These are phyloP conservation scores for Coniochaeta sp. DNA, from an alignment of 2,329 filamentous ascomycete species.

Conservation along the genomic window DNA sequence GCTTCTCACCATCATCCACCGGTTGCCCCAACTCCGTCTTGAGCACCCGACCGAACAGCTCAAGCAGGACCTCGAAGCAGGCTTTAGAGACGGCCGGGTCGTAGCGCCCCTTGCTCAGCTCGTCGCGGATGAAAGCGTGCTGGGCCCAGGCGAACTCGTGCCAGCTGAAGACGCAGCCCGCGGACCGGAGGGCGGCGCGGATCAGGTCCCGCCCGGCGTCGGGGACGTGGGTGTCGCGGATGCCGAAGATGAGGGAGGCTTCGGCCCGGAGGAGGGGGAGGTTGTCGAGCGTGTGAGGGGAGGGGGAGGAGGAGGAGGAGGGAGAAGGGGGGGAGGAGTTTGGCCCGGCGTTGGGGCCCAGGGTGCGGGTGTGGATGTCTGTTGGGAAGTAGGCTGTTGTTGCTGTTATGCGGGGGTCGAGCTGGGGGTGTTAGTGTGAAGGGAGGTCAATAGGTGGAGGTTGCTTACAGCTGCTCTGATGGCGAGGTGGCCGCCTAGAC, in stretches of 20 bases:
- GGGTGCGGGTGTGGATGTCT: slow-evolving; percentile 73
- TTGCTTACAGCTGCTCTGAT: slow-evolving; percentile 45
- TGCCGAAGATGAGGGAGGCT: slow-evolving; percentile 83
- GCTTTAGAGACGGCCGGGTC: slow-evolving; percentile 80
- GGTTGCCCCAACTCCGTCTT: slow-evolving; percentile 70
- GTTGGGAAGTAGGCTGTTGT: slow-evolving; percentile 88
- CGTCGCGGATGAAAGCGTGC: slow-evolving; percentile 90
- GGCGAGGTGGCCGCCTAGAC: slow-evolving; percentile 81
- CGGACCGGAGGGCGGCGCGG: slow-evolving; percentile 70
- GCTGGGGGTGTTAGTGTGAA: slow-evolving; percentile 20
- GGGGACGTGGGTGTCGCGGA: slow-evolving; percentile 85
- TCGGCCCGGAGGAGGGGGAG: slow-evolving; percentile 63
- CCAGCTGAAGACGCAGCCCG: slow-evolving; percentile 68
- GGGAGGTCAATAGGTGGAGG: not conserved
- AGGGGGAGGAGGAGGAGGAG: slow-evolving; percentile 31
- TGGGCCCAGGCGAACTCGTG: slow-evolving; percentile 92
- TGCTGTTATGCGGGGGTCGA: slow-evolving; percentile 70
- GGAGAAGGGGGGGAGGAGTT: slow-evolving; percentile 31
- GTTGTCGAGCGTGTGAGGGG: slow-evolving; percentile 44
- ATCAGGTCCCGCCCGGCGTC: slow-evolving; percentile 77
- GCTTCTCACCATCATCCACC: slow-evolving; percentile 51
- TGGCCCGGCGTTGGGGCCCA: slow-evolving; percentile 54
- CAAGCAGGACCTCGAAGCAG: slow-evolving; percentile 85
- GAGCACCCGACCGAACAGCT: slow-evolving; percentile 73
- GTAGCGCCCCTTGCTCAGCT: slow-evolving; percentile 88